Evolutionary conservation across 495 filamentous ascomycete species (phyloP), one percentile per base, ranked within the genome.

Genomic region (Penicillium desertorum): DNA sequence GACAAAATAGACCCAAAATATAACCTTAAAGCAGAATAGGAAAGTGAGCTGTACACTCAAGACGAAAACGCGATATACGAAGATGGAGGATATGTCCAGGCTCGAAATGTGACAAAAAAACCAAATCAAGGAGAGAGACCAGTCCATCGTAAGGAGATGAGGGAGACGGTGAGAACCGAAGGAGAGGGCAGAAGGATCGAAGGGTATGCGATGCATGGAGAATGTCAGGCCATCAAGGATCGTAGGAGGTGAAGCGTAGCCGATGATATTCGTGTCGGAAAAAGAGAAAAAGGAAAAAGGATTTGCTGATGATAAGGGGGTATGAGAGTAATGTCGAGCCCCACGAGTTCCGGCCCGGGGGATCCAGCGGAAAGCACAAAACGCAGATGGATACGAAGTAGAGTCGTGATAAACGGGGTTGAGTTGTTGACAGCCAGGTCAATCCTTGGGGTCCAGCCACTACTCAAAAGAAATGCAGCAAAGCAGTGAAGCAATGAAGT

Each of bases 391-490:
- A 36, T 43, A 39, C 16, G 36, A 39, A 39, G 36, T 39, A 34
- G 39, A 43, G 62, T 57, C 56, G 45, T 65, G 39, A 55, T 37
- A 25, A 47, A 54, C 29, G 56, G 54, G 30, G 12, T 55, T 63
- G 65, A 72, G 66, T 73, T 69, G 70, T 76, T 76, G 74, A 76
- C 72, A 74, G 65, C 72, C 74, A 61, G 72, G 72, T 75, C 74
- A 76, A 76, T 57, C 67, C 69, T 59, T 66, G 62, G 68, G 64
- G 66, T 62, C 74, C 74, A 74, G 72, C 72, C 74, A 71, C 66
- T 67, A 65, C 68, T 65, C 64, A 65, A 69, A 59, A 64, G 53
- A 50, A 60, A 54, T 56, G 56, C 62, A 56, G 62, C 56, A 56
- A 69, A 60, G 58, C 55, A 62, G 45, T 57, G 46, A 54, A 48